Evolutionary conservation across 2,329 filamentous ascomycete species (phyloP), one percentile per base, ranked within the genome.

Genomic region (Stachybotrys echinatus): DNA sequence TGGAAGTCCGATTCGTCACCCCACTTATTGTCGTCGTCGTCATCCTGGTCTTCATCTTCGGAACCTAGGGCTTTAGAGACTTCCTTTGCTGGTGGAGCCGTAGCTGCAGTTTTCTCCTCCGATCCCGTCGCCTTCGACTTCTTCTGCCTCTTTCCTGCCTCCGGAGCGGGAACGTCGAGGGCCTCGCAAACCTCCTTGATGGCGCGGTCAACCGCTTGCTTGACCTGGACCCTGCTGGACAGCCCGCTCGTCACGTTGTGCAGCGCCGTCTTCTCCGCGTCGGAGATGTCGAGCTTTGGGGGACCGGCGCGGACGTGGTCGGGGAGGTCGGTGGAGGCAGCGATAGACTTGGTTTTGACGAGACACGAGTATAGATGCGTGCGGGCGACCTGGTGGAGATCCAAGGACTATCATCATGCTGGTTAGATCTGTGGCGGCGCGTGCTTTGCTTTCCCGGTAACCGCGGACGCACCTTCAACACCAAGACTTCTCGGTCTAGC

Each of bases 161-260:
- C 72, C 0, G 78, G 76, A 48, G 74, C 64, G 3, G 74, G 62
- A 0, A 83, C 69, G 2, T 74, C 68, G 17, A 84, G 64, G 3
- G 69, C 65, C 43, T 68, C 62, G 59, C 79, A 83, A 3, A 80
- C 71, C 23, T 67, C 72, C 49, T 67, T 65, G 14, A 81, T 55
- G 1, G 77, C 79, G 57, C 73, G 70, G 22, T 75, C 71, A 10
- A 79, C 64, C 3, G 72, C 71, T 46, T 74, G 69, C 54, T 73
- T 75, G 48, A 82, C 78, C 23, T 74, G 69, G 6, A 71, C 71
- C 48, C 73, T 68, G 51, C 78, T 81, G 60, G 75, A 82, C 3
- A 84, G 65, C 7, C 72, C 73, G 52, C 80, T 83, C 22, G 80
- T 83, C 47, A 84, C 79, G 59, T 83, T 83, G 58, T 83, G 80